Evolutionary conservation across 2,329 filamentous ascomycete species (phyloP).

Genomic region (Trichoderma asperellum): DNA sequence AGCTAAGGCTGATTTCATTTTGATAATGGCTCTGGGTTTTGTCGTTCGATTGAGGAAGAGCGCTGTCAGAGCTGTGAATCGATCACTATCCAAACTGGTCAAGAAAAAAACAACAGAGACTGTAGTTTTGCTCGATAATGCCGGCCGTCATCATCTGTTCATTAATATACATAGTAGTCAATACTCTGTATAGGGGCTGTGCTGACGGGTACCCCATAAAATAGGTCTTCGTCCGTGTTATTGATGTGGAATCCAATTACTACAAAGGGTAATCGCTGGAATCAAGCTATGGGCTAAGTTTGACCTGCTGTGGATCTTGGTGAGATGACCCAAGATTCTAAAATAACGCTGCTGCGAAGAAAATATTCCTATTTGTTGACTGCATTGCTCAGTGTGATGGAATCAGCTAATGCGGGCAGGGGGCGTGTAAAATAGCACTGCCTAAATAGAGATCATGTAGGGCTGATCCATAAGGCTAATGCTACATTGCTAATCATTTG

Average conservation of each 20-base stretch:
- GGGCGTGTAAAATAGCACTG: not conserved
- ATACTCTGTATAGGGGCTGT: not conserved
- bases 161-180: not conserved
- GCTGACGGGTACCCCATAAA: not conserved
- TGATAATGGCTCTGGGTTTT: not conserved
- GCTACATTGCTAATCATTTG: not conserved
- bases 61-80: not conserved
- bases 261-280: slow-evolving; percentile 4
- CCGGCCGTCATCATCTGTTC: not conserved
- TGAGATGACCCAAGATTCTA: not conserved
- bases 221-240: not conserved
- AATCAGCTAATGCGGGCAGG: not conserved
- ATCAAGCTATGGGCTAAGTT: not conserved
- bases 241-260: slow-evolving; percentile 21
- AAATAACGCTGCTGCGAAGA: not conserved
- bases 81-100: too few relatives aligned
- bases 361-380: not conserved
- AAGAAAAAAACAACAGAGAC: not conserved
- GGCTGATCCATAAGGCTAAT: not conserved
- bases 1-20: not conserved
- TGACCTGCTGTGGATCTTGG: not conserved
- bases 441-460: not conserved
- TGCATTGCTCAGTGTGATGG: not conserved
- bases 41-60: not conserved
- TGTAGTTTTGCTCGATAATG: not conserved